Evolutionary conservation across 208 protist species (phyloP).

Genomic region (Sergeia podlipaevii): DNA sequence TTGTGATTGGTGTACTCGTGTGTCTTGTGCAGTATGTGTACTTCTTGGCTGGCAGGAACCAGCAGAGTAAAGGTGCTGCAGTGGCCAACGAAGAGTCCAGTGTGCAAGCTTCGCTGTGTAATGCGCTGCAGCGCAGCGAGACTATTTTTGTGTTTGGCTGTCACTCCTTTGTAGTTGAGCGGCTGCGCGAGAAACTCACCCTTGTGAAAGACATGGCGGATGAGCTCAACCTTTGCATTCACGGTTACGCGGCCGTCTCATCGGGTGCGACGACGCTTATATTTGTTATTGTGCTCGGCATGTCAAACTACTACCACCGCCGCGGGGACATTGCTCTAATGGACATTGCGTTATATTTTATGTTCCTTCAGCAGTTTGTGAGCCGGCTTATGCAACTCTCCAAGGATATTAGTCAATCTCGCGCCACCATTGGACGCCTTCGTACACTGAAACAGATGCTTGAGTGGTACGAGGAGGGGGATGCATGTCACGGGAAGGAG

Average conservation of each 20-base stretch:
- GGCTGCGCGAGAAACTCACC: conserved; percentile 22
- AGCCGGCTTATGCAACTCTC: conserved; percentile 31
- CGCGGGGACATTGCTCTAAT: conserved; percentile 43
- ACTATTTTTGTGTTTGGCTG: conserved; percentile 65
- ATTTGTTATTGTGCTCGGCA: conserved; percentile 56
- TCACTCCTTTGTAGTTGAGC: conserved; percentile 37
- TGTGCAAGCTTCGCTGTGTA: conserved; percentile 45
- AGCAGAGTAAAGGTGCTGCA: conserved; percentile 20
- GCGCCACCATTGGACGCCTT: conserved; percentile 40
- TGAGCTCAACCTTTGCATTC: conserved; percentile 44
- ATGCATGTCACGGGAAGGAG: neutral
- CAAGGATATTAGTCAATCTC: conserved; percentile 25
- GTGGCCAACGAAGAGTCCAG: conserved; percentile 39
- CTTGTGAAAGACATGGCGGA: conserved; percentile 18
- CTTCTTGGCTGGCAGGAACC: conserved; percentile 22
- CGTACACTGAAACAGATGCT: conserved; percentile 40
- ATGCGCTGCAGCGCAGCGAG: conserved; percentile 56
- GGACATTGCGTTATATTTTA: conserved; percentile 71
- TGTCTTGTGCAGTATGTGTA: conserved; percentile 42
- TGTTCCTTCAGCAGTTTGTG: conserved; percentile 63
- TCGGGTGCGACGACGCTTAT: conserved; percentile 51
- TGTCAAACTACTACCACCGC: conserved; percentile 50
- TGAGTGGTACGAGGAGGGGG: conserved; percentile 51
- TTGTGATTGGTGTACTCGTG: conserved; percentile 38
- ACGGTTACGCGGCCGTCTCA: conserved; percentile 58